These are phyloP conservation scores for Xylaria sp. DNA, from an alignment of 2,329 filamentous ascomycete species.

Conservation along the genomic window DNA sequence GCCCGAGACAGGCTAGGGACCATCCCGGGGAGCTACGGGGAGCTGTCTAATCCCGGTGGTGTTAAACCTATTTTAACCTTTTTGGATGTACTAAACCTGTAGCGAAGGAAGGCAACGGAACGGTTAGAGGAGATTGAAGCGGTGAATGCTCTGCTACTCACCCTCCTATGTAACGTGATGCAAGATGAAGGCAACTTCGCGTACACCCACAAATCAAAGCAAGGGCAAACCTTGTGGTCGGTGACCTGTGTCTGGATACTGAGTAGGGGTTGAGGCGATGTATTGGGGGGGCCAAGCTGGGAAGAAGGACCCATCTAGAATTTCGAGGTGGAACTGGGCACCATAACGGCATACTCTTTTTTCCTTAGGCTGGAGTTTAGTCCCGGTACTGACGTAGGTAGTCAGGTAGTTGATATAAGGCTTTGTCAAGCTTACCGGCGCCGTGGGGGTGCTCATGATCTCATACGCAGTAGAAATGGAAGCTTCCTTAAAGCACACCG, in stretches of 20 bases:
- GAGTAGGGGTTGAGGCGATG: neutral
- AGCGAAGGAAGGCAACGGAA: slow-evolving; percentile 6
- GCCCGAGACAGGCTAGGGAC: slow-evolving; percentile 12
- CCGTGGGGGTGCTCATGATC: slow-evolving; percentile 12
- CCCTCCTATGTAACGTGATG: neutral
- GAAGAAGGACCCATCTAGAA: neutral
- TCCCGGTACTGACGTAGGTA: neutral
- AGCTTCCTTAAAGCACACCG: neutral
- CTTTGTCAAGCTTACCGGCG: slow-evolving; percentile 12
- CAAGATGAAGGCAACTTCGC: neutral
- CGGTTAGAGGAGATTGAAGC: slow-evolving; percentile 16
- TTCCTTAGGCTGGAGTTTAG: slow-evolving; percentile 1
- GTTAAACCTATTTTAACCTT: slow-evolving; percentile 12
- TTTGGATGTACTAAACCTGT: slow-evolving; percentile 3
- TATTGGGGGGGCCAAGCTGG: neutral
- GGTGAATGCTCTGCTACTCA: slow-evolving; percentile 22
- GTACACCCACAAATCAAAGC: neutral
- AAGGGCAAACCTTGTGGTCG: neutral
- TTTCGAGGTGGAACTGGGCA: neutral
- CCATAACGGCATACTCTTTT: neutral
- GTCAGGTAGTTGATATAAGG: slow-evolving; percentile 10
- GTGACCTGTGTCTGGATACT: neutral
- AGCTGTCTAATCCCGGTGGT: slow-evolving; percentile 25
- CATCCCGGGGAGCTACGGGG: slow-evolving; percentile 9
- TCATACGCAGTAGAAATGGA: no score